Evolutionary conservation across 1,139 yeast genomes (phyloP).

Genomic region (Maudiozyma humilis): DNA sequence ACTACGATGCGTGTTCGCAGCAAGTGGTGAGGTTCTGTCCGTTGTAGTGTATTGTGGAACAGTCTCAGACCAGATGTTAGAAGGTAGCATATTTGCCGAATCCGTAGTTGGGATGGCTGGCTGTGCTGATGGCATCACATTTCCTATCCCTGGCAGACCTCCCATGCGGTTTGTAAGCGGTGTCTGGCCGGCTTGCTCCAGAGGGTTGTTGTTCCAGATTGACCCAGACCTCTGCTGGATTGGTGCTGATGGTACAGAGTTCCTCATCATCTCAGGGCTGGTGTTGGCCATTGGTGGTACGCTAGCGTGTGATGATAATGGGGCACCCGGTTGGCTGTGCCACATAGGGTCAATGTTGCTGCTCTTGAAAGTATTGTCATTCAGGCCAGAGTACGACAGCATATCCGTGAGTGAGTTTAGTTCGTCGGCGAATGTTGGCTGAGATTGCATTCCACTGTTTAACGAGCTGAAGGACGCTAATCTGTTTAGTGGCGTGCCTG

Average conservation of each 20-base stretch:
- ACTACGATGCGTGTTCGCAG: background rate
- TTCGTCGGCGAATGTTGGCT: constrained; percentile 23
- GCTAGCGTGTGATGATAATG: background rate
- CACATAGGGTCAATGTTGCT: constrained; percentile 14
- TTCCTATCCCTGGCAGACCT: background rate
- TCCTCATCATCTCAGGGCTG: background rate
- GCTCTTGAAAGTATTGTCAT: constrained; percentile 11
- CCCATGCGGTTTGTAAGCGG: background rate
- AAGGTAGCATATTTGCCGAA: constrained; percentile 2
- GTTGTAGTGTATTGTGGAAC: background rate
- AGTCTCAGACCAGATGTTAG: constrained; percentile 7
- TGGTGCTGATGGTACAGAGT: constrained; percentile 2
- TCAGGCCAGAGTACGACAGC: constrained; percentile 21
- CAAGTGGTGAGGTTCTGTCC: background rate
- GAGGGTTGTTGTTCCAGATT: constrained; percentile 9
- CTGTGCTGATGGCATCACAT: background rate
- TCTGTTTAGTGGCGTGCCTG: background rate
- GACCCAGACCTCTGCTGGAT: constrained; percentile 8
- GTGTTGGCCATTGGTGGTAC: background rate
- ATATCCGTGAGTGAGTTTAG: constrained; percentile 24
- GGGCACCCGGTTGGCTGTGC: constrained; percentile 13
- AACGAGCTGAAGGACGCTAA: background rate
- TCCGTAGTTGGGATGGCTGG: background rate
- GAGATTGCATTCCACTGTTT: background rate
- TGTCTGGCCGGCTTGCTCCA: background rate